Percentiles rank a stretch among this genome's conserved stretches.
Evolutionary conservation across 1,139 yeast genomes (phyloP).

Genomic region (Protomyces inouyei): DNA sequence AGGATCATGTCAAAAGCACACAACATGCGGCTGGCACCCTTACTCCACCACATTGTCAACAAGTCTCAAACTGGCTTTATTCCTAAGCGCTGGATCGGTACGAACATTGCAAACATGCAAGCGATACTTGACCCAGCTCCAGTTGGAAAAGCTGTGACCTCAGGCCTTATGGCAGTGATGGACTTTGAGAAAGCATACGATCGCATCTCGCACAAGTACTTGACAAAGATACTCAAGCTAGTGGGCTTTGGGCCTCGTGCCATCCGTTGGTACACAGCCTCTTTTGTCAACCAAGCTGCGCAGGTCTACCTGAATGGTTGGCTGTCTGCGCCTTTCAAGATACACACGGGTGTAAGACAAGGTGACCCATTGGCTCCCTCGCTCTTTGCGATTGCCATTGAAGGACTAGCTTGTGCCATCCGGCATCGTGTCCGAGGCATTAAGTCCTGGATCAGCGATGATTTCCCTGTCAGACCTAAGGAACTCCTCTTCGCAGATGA

Average conservation of each 20-base stretch:
- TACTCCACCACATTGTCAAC: too few relatives aligned
- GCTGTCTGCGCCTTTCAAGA: not conserved
- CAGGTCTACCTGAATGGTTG: not conserved
- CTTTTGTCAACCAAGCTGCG: not conserved
- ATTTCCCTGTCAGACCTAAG: not conserved
- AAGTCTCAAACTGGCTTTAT: not conserved
- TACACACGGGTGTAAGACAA: not conserved
- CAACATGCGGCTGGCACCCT: too few relatives aligned
- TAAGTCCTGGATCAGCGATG: not conserved
- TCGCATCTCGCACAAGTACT: not conserved
- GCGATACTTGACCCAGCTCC: not conserved
- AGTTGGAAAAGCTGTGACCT: not conserved
- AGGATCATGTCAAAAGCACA: too few relatives aligned
- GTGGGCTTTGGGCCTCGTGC: not conserved
- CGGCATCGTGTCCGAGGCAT: not conserved
- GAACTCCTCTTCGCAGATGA: not conserved
- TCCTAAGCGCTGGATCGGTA: not conserved
- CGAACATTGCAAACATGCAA: not conserved
- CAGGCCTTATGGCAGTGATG: not conserved
- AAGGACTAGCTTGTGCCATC: not conserved
- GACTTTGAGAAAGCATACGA: not conserved
- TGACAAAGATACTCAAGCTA: not conserved
- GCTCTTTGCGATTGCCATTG: not conserved
- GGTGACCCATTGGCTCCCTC: not conserved
- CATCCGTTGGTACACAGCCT: not conserved